phyloP scores from a whole-genome alignment of 2,329 filamentous ascomycete genomes.

The Xylariales sp. region DNA sequence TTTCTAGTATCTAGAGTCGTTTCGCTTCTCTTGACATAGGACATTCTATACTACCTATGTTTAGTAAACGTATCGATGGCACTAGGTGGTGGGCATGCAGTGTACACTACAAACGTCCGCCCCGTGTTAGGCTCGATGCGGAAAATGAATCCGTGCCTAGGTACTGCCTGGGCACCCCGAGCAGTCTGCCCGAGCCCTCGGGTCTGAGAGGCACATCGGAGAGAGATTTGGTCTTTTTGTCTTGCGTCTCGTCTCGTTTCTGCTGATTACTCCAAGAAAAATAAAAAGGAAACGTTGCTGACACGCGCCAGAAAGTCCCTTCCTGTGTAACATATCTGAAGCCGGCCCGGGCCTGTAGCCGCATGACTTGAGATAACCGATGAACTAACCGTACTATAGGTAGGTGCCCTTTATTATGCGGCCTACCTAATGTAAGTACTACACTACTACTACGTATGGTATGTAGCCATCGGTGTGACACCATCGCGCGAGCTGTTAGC shows the following conservation, averaged over 20 bases:
- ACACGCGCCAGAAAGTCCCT: slow-evolving; percentile 13
- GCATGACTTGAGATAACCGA: slow-evolving; percentile 30
- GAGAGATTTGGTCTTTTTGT: not conserved
- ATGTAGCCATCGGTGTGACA: not conserved
- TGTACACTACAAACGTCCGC: not conserved
- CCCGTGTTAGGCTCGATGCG: slow-evolving; percentile 10
- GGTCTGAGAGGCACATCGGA: slow-evolving; percentile 17
- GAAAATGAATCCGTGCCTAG: not conserved
- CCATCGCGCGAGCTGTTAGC: slow-evolving; percentile 16
- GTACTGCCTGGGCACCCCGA: no score
- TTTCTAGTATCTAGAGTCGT: slow-evolving; percentile 23
- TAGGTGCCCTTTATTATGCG: slow-evolving; percentile 5
- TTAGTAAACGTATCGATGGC: slow-evolving; percentile 17
- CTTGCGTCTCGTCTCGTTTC: not conserved
- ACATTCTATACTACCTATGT: slow-evolving; percentile 6
- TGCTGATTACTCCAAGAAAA: not conserved
- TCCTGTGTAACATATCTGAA: slow-evolving; percentile 26
- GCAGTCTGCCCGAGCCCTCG: slow-evolving; percentile 16
- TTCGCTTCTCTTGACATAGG: not conserved
- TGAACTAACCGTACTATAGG: not conserved
- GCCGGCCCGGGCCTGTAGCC: slow-evolving; percentile 26
- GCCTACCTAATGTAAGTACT: not conserved
- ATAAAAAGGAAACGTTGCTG: slow-evolving; percentile 2
- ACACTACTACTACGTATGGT: no score
- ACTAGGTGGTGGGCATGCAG: no score